Evolutionary conservation across 73 alveolate species (phyloP).

Genomic region (Tetrahymena thermophila): DNA sequence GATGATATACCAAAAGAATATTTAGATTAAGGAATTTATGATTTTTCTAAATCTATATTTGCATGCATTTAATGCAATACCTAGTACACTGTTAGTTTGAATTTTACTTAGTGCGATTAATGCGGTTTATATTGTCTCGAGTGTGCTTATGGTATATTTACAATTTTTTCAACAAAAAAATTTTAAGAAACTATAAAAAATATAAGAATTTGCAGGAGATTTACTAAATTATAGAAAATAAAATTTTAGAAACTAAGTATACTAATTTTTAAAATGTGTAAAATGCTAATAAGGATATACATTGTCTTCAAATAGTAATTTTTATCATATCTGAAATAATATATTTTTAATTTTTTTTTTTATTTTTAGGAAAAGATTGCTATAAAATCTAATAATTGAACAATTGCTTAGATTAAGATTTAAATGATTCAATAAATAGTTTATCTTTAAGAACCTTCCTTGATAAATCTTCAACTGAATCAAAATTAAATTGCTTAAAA

Average conservation of each 20-base stretch:
- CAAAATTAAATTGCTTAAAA: no score
- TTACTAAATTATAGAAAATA: not conserved
- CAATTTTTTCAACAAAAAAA: no score
- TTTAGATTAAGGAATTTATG: not conserved
- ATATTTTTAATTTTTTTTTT: no score
- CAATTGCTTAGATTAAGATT: no score
- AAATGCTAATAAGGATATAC: not conserved
- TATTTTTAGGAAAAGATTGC: no score
- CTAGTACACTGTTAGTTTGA: not conserved
- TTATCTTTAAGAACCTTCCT: no score
- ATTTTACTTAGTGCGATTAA: not conserved
- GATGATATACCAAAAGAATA: not conserved
- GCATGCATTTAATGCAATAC: not conserved
- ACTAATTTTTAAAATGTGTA: not conserved
- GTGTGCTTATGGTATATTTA: not conserved
- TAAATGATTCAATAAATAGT: no score
- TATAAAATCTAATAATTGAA: no score
- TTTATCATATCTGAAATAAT: not conserved
- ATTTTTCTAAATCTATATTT: not conserved
- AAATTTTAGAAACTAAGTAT: not conserved
- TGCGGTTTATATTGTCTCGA: not conserved
- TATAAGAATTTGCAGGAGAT: not conserved
- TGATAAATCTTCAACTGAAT: no score
- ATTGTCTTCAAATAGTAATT: not conserved
- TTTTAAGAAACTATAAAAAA: not conserved